Evolutionary conservation across 2,329 filamentous ascomycete genomes (phyloP).

Genomic region (Xylaria digitata): DNA sequence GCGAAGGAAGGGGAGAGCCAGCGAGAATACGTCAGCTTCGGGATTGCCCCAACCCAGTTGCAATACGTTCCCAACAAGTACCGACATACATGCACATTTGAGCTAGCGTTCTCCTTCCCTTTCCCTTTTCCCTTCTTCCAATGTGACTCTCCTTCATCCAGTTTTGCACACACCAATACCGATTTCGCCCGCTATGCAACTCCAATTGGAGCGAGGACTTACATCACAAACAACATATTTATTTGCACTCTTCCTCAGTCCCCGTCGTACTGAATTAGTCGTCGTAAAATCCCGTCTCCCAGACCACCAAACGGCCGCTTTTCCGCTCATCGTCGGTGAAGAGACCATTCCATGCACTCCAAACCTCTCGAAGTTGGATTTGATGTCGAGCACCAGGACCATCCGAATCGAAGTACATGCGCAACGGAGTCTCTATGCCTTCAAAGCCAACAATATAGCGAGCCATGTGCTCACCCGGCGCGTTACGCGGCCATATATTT

Average conservation of each 20-base stretch:
- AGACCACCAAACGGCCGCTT: conserved; percentile 68
- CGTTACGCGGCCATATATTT: conserved; percentile 61
- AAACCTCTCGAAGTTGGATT: conserved; percentile 60
- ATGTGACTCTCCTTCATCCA: no score
- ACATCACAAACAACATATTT: conserved; percentile 9
- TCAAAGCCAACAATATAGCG: conserved; percentile 72
- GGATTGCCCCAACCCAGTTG: no score
- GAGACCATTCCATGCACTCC: conserved; percentile 69
- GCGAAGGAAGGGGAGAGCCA: background rate
- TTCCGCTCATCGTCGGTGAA: conserved; percentile 72
- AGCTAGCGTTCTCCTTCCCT: no score
- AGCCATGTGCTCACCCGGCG: conserved; percentile 56
- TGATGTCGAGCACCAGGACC: conserved; percentile 55
- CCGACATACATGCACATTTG: background rate
- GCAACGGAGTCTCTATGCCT: conserved; percentile 62
- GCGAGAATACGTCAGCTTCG: no score
- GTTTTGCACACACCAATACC: background rate
- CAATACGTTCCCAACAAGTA: background rate
- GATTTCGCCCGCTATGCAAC: background rate
- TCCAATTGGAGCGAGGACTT: background rate
- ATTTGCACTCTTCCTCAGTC: background rate
- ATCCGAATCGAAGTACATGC: conserved; percentile 56
- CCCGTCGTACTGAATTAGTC: conserved; percentile 17
- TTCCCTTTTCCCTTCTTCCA: no score
- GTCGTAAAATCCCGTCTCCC: conserved; percentile 55